Evolutionary conservation across 306 rosid genomes (phyloP), one percentile per base, ranked within the genome.

Genomic region (Cicer judaicum): DNA sequence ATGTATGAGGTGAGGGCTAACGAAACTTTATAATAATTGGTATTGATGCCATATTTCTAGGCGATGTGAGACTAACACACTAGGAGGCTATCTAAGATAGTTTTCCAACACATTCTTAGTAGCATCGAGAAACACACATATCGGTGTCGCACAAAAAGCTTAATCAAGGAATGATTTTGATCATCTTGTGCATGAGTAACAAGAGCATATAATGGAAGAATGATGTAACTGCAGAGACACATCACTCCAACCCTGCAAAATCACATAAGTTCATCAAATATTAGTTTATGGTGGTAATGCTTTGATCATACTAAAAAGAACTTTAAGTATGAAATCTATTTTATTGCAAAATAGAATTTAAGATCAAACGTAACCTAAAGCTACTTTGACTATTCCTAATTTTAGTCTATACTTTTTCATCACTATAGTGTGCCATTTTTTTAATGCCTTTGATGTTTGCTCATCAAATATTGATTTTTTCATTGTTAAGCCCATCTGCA

Each of bases 151-250:
- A 3, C n/a, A 50, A 50, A 50, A n/a, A 50, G 5, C 15, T 50
- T 19, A 29, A 60, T 12, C 43, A 34, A 34, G 3, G 3, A 60
- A 60, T 2, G 65, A 7, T 18, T 60, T 5, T 60, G 2, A 34
- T 60, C 19, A 12, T 60, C 18, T 0, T 6, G 16, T 86, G 92
- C 99, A 97, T 92, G 99, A 82, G 92, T 89, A 60, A 94, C 96
- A 53, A 94, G 97, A 78, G 96, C 93, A 84, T 94, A 90, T 6
- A 94, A 77, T 2, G 97, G 99, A 84, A 94, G 96, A 1, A 97
- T 94, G 10, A 87, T 90, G 75, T 94, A 94, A 89, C 99, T 90
- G 89, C 98, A 94, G 63, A 94, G 47, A 63, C 85, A 79, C 14
- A 94, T 79, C 21, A 75, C 96, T 6, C 8, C 84, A 64, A 84